Evolutionary conservation across 1,284 basidiomycete species (phyloP), one percentile per base, ranked within the genome.

Genomic region (Pseudozyma thailandica): DNA sequence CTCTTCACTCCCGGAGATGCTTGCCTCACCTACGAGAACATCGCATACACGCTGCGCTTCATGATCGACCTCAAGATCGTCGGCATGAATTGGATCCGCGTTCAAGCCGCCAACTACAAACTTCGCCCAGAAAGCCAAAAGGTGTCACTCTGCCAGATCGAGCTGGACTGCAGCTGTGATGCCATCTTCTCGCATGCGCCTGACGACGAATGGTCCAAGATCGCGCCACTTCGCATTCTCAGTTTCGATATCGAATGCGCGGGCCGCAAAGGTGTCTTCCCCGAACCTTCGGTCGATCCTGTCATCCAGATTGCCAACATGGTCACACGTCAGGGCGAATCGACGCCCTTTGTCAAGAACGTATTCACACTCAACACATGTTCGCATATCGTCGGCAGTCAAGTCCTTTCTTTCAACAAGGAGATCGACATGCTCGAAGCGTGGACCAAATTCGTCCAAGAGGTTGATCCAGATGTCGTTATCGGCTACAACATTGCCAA

Each of bases 171-270:
- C 56, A 72, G 70, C 31, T 64, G 56, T 25, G 74, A 78, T 27
- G 77, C 74, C 18, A 50, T 82, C 42, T 18, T 72, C 30, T 80
- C 79, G 6, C 72, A 79, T 46, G 74, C 72, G 21, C 80, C 81
- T 6, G 78, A 78, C 33, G 80, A 74, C 50, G 81, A 82, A 33
- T 82, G 79, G 78, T 72, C 78, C 42, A 74, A 79, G 49, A 64
- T 82, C 21, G 81, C 81, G 4, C 81, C 81, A 12, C 71, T 82
- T 6, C 77, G 81, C 37, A 80, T 80, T 31, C 60, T 82, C 43
- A 82, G 80, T 52, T 82, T 82, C 55, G 81, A 82, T 53, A 82
- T 82, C 49, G 81, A 82, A 47, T 82, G 81, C 38, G 81, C 81
- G 5, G 81, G 81, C n/a, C 73, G 81, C 45, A 82, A 82, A 42